Percentiles rank a stretch among this genome's conserved stretches.
Conservation (phyloP, 768 basidiomycete genomes). For the Russula dissimulans region DNA sequence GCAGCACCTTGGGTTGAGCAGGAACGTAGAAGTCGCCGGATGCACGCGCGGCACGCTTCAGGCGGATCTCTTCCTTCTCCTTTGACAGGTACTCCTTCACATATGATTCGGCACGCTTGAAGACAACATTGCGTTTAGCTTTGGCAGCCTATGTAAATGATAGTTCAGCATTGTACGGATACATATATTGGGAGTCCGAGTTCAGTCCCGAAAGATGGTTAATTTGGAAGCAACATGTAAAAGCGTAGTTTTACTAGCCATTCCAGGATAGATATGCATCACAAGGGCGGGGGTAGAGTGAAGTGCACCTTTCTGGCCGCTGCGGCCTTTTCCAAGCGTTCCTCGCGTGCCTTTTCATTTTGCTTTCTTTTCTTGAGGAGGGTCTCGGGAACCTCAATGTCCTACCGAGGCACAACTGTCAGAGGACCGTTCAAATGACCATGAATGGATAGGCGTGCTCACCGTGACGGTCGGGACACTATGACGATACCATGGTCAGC, state of each 20-base stretch:
- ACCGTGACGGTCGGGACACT: conserved; percentile 1
- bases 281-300: conserved; percentile 29
- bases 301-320: conserved; percentile 81
- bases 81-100: conserved; percentile 91
- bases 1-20: conserved; percentile 94
- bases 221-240: conserved; percentile 71
- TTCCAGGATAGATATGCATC: conserved; percentile 77
- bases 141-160: conserved; percentile 56
- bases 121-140: conserved; percentile 93
- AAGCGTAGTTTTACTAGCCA: conserved; percentile 61
- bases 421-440: background rate
- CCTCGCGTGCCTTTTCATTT: conserved; percentile 93
- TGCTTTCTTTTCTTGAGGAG: conserved; percentile 99
- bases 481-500: background rate
- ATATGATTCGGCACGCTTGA: conserved; percentile 98
- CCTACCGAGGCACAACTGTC: conserved; percentile 33
- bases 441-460: background rate
- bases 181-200: conserved; percentile 20
- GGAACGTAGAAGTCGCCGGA: conserved; percentile 97
- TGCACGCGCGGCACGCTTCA: conserved; percentile 86
- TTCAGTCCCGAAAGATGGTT: conserved; percentile 96
- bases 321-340: conserved; percentile 72
- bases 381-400: conserved; percentile 97
- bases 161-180: conserved; percentile 13
- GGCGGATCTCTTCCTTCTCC: conserved; percentile 94